These are phyloP conservation scores for Candida taoyuanica DNA, from an alignment of 805 yeast genomes.

Conservation along the genomic window DNA sequence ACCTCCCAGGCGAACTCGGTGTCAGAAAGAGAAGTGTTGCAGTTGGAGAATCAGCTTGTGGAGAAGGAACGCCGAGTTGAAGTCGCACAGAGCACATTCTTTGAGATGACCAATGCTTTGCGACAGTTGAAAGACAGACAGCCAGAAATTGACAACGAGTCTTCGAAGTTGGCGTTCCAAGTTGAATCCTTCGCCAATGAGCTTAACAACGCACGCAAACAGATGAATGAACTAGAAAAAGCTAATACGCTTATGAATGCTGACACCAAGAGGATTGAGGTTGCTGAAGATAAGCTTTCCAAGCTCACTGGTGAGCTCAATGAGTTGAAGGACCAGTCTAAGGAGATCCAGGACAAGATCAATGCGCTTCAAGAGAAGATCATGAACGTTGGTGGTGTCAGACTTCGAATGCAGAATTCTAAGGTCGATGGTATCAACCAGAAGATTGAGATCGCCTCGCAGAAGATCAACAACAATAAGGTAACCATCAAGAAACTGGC, in stretches of 20 bases:
- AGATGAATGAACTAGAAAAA: slow-evolving; percentile 35
- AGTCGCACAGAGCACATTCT: slow-evolving; percentile 43
- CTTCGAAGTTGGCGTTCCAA: slow-evolving; percentile 59
- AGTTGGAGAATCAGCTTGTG: slow-evolving; percentile 47
- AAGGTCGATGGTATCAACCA: slow-evolving; percentile 74
- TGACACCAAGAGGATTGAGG: slow-evolving; percentile 35
- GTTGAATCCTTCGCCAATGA: slow-evolving; percentile 56
- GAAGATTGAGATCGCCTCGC: slow-evolving; percentile 54
- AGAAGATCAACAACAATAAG: slow-evolving; percentile 53
- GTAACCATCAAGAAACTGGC: slow-evolving; percentile 55
- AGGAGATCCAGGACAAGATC: slow-evolving; percentile 52
- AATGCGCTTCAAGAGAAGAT: slow-evolving; percentile 65
- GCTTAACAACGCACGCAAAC: slow-evolving; percentile 39
- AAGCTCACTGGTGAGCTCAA: slow-evolving; percentile 38
- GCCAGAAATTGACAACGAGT: slow-evolving; percentile 62
- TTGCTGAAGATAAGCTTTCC: slow-evolving; percentile 30
- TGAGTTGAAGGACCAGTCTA: slow-evolving; percentile 48
- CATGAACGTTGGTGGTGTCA: slow-evolving; percentile 89
- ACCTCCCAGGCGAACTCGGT: slow-evolving; percentile 36
- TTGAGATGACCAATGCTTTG: slow-evolving; percentile 57
- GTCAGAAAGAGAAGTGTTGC: slow-evolving; percentile 52
- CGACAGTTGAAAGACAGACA: slow-evolving; percentile 54
- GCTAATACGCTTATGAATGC: slow-evolving; percentile 19
- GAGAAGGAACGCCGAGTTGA: slow-evolving; percentile 52
- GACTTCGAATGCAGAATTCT: slow-evolving; percentile 70